phyloP scores from a whole-genome alignment of 345 rosid species.

The Ailanthus altissimus region DNA sequence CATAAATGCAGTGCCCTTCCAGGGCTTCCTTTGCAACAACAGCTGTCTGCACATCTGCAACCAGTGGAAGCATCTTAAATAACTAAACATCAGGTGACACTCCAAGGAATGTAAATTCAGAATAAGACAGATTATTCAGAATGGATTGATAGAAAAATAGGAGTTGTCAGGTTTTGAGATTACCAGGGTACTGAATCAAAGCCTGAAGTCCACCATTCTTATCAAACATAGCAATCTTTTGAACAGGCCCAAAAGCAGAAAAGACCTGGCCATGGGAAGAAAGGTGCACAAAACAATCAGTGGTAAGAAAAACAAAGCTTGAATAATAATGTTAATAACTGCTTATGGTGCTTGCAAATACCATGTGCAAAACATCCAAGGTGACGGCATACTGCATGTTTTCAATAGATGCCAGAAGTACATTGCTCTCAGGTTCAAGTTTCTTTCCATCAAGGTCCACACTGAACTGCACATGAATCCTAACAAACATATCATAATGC shows the following conservation, averaged over 20 bases:
- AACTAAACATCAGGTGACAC: background rate
- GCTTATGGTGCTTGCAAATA: conserved; percentile 29
- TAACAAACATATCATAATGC: background rate
- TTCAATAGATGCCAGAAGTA: conserved; percentile 98
- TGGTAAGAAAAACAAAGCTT: background rate
- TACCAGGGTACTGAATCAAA: conserved; percentile 82
- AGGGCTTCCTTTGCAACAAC: conserved; percentile 92
- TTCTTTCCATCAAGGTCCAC: conserved; percentile 92
- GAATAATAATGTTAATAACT: conserved; percentile 6
- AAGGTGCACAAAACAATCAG: conserved; percentile 2
- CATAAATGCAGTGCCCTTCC: conserved; percentile 98
- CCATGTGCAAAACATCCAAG: conserved; percentile 93
- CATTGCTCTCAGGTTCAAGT: conserved; percentile 96
- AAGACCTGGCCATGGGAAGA: conserved; percentile 58
- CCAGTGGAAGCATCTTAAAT: background rate
- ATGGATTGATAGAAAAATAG: background rate
- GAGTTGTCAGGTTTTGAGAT: conserved; percentile 5
- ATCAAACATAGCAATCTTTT: conserved; percentile 99
- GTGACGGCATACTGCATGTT: conserved; percentile 99
- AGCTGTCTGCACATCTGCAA: conserved; percentile 92
- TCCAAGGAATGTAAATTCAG: background rate
- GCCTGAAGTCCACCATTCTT: conserved; percentile 97
- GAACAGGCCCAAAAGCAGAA: conserved; percentile 89
- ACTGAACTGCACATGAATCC: conserved; percentile 41
- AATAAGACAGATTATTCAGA: background rate